Base-by-base conservation (phyloP, 2,329 filamentous ascomycete genomes). In the Pseudogymnoascus sp. region DNA sequence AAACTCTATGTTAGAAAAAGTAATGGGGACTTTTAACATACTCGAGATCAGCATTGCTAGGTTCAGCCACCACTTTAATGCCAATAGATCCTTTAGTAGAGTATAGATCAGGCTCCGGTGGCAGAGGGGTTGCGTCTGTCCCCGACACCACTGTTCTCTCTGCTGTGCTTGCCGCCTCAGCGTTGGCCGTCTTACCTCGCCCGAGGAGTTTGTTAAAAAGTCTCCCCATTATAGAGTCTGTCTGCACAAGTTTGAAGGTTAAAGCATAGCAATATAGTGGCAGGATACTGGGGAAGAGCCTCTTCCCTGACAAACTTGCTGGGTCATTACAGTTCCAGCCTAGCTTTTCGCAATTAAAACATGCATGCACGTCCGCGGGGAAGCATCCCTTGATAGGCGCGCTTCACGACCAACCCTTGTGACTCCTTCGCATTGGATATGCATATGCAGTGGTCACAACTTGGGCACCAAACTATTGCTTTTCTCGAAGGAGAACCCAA, bases 11-110 rank as follows among this genome's bases (percentile, higher is more conserved):
- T 26, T 26, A 6, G 6, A 26, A 3, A 18, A 30, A 21, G 12
- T 41, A 18, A 23, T 12, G 8, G 23, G 26, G 21, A 13, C 0
- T 57, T 28, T 35, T 4, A 38, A 61, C 59, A 37, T 59, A 61
- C 61, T 62, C 61, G 4, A 62, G 23, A 56, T 3, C 21, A 37
- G 56, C 56, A 34, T 59, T 18, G 19, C 21, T 21, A 9, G 61
- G 59, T 9, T 62, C 56, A 52, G 57, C 59, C 10, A 62, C 34
- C 7, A 62, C 56, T n/a, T 57, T 62, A 3, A 62, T 62, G 4
- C 61, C 61, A 23, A 13, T 59, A 56, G 12, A 9, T 26, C 60
- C 60, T 5, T 61, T 41, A 7, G 59, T 61, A 5, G 59, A 62
- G 26, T 62, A 62, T 5, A 62, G 18, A 21, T 61, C 30, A 21